Conservation (phyloP, 2,329 filamentous ascomycete genomes). For the Colletotrichum somersetense region DNA sequence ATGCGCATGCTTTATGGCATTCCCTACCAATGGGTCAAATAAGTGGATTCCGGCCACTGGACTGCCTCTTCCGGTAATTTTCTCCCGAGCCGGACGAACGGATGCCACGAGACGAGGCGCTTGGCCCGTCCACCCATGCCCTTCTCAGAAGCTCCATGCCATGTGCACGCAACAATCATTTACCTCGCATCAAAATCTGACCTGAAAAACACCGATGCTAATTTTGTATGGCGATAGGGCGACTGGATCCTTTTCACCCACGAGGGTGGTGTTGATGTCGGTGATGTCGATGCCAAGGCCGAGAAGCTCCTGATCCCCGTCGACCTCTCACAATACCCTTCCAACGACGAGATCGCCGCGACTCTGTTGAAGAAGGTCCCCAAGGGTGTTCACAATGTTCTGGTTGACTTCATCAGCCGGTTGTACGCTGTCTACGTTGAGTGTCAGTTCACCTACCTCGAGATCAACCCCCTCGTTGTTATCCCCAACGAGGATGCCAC, state of each 20-base stretch:
- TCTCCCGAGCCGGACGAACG: slow-evolving; percentile 53
- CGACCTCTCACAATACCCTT: slow-evolving; percentile 93
- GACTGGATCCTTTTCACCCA: slow-evolving; percentile 99
- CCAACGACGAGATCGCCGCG: slow-evolving; percentile 91
- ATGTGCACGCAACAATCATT: slow-evolving; percentile 20
- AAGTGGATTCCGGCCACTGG: slow-evolving; percentile 40
- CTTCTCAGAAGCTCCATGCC: slow-evolving; percentile 21
- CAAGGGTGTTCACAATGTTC: slow-evolving; percentile 94
- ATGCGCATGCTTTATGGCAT: slow-evolving; percentile 40
- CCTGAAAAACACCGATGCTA: slow-evolving; percentile 20
- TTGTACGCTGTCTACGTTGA: slow-evolving; percentile 99
- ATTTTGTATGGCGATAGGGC: slow-evolving; percentile 69
- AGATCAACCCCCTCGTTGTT: slow-evolving; percentile 99
- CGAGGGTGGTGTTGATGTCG: slow-evolving; percentile 99
- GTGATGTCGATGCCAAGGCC: slow-evolving; percentile 98
- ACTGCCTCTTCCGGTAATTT: slow-evolving; percentile 45
- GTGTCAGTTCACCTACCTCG: slow-evolving; percentile 99
- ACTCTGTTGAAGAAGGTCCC: slow-evolving; percentile 93
- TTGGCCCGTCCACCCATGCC: slow-evolving; percentile 34
- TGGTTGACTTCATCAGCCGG: slow-evolving; percentile 98
- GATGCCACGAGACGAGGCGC: slow-evolving; percentile 52
- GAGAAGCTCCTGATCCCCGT: slow-evolving; percentile 99
- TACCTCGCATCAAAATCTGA: background rate
- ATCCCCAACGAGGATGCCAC: slow-evolving; percentile 94
- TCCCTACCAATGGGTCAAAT: slow-evolving; percentile 40